phyloP scores from a whole-genome alignment of 1,139 yeast species.

The Insectozyma bohioensis region DNA sequence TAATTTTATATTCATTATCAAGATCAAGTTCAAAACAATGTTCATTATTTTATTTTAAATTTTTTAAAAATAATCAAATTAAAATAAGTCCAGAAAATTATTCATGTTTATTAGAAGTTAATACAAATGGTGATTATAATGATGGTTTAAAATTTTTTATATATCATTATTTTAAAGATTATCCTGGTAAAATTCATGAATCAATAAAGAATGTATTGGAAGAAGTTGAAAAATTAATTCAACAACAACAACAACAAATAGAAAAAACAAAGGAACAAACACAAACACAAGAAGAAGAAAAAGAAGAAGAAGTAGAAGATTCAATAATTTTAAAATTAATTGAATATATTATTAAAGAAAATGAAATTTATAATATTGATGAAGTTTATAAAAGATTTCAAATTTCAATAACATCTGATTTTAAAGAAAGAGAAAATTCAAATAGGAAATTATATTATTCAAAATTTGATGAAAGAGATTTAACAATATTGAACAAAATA shows the following conservation, averaged over 20 bases:
- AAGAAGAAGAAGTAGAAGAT: too few relatives aligned
- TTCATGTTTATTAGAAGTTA: conserved; percentile 25
- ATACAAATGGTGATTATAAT: conserved; percentile 23
- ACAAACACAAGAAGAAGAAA: too few relatives aligned
- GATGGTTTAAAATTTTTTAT: conserved; percentile 29
- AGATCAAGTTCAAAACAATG: conserved; percentile 29
- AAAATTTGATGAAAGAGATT: conserved; percentile 2
- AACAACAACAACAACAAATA: too few relatives aligned
- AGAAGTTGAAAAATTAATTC: too few relatives aligned
- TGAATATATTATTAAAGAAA: too few relatives aligned
- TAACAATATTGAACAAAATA: conserved; percentile 2
- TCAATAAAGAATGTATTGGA: background rate
- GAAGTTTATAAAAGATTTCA: too few relatives aligned
- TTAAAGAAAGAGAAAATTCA: too few relatives aligned
- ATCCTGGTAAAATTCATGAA: background rate
- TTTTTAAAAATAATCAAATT: conserved; percentile 16
- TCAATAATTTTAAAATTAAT: too few relatives aligned
- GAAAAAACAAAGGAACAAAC: too few relatives aligned
- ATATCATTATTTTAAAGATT: conserved; percentile 24
- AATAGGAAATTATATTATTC: too few relatives aligned
- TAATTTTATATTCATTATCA: conserved; percentile 30
- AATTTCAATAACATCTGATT: too few relatives aligned
- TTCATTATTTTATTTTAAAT: conserved; percentile 25
- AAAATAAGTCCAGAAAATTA: conserved; percentile 19
- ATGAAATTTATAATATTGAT: too few relatives aligned